These are phyloP conservation scores for Claviceps maximensis DNA, from an alignment of 2,329 filamentous ascomycete species.

Conservation along the genomic window DNA sequence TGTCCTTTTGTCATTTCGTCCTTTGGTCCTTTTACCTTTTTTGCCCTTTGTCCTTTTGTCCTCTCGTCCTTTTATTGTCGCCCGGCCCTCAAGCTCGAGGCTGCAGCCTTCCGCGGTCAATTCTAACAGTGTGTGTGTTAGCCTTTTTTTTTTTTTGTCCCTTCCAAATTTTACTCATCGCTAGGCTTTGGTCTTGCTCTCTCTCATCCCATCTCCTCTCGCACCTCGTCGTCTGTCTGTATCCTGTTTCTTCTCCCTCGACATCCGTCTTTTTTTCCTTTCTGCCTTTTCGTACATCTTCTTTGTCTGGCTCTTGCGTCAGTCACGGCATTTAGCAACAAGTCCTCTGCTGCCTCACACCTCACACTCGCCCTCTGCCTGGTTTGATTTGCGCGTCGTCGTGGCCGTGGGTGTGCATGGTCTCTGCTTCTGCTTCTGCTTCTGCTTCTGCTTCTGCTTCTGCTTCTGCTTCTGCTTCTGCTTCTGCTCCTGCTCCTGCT, in stretches of 20 bases:
- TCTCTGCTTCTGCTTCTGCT: background rate
- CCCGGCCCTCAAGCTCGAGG: background rate
- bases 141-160: background rate
- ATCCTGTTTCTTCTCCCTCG: background rate
- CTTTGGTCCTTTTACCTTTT: background rate
- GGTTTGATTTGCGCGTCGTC: background rate
- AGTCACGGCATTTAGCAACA: background rate
- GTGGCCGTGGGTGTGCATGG: constrained; percentile 6
- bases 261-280: background rate
- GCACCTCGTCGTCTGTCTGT: background rate
- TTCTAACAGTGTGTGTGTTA: background rate
- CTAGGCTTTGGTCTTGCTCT: background rate
- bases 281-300: no score
- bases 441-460: no score
- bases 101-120: background rate
- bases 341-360: background rate
- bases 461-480: no score
- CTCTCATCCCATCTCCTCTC: constrained; percentile 1
- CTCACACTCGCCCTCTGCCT: background rate
- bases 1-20: constrained; percentile 4
- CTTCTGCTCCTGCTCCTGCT: no score
- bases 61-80: background rate
- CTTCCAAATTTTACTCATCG: no score
- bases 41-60: background rate
- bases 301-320: background rate